A percentile compares a stretch with the other conserved stretches of the same genome.
Conservation (phyloP, 129 eudicot genomes). For the Escallonia herrerae region DNA sequence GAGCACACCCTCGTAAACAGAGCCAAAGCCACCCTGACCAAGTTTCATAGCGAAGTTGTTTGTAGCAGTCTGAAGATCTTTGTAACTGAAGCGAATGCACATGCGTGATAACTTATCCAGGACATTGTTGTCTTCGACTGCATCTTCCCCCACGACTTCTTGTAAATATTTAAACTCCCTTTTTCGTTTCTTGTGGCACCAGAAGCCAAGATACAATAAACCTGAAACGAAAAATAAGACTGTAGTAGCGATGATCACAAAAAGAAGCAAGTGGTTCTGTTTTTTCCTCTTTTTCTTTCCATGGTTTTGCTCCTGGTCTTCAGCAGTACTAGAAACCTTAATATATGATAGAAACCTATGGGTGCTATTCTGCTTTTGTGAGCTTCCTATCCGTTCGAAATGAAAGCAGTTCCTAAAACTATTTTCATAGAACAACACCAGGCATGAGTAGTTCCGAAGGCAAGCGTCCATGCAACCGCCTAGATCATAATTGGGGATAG, state of each 20-base stretch:
- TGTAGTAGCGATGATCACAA: constrained; percentile 35
- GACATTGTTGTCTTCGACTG: constrained; percentile 67
- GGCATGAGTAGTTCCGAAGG: constrained; percentile 65
- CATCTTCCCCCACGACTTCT: constrained; percentile 17
- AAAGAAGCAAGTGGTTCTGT: constrained; percentile 18
- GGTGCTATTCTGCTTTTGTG: constrained; percentile 35
- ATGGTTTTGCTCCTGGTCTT: constrained; percentile 1
- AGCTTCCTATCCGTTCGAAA: constrained; percentile 78
- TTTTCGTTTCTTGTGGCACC: constrained; percentile 31
- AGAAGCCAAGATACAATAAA: constrained; percentile 37
- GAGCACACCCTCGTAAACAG: constrained; percentile 69
- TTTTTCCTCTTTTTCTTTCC: constrained; percentile 18
- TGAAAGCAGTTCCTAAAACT: constrained; percentile 57
- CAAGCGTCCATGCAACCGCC: constrained; percentile 65
- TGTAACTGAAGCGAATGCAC: constrained; percentile 81
- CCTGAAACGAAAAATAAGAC: constrained; percentile 39
- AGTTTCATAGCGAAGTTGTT: constrained; percentile 57
- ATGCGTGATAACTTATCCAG: constrained; percentile 65
- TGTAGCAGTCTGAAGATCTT: constrained; percentile 72
- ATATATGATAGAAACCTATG: constrained; percentile 36
- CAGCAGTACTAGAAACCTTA: constrained; percentile 36
- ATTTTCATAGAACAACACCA: constrained; percentile 65
- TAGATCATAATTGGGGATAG: constrained; percentile 40
- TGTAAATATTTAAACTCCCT: constrained; percentile 18
- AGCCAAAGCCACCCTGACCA: constrained; percentile 96